Conservation (phyloP, 148 eudicot species). For the Fagopyrum tataricum region DNA sequence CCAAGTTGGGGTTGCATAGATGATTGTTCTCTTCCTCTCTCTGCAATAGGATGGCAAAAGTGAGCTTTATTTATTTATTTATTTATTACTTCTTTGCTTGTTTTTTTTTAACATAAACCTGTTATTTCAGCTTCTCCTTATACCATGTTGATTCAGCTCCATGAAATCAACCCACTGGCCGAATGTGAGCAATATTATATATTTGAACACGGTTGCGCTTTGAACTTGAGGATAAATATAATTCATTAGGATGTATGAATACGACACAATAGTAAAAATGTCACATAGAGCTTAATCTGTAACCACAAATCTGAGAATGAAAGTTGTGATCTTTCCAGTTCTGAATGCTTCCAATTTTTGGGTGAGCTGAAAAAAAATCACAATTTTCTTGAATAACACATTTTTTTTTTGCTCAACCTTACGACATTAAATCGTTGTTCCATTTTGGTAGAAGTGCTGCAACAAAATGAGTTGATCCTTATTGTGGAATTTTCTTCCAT, state of each 20-base stretch:
- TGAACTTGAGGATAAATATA: not conserved
- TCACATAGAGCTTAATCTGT: slow-evolving; percentile 1
- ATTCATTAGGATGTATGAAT: not conserved
- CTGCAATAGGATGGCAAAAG: not conserved
- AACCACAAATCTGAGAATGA: not conserved
- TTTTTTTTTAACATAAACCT: not conserved
- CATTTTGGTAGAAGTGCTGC: not conserved
- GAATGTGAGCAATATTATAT: not conserved
- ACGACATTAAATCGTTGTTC: not conserved
- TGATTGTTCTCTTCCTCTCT: not conserved
- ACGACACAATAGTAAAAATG: not conserved
- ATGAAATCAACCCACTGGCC: not conserved
- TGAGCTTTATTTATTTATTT: not conserved
- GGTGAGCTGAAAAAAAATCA: not conserved
- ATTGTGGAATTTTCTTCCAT: not conserved
- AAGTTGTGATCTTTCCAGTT: not conserved
- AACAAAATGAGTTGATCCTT: not conserved
- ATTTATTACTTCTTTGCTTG: not conserved
- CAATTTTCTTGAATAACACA: not conserved
- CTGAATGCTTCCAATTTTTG: not conserved
- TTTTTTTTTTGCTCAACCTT: not conserved
- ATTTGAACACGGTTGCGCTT: not conserved
- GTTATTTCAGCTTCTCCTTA: not conserved
- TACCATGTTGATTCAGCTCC: not conserved
- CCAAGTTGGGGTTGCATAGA: slow-evolving; percentile 19